A percentile compares a stretch with the other conserved stretches of the same genome.
Evolutionary conservation across 2,329 filamentous ascomycete species (phyloP).

Genomic region (Ascochyta koolunga): DNA sequence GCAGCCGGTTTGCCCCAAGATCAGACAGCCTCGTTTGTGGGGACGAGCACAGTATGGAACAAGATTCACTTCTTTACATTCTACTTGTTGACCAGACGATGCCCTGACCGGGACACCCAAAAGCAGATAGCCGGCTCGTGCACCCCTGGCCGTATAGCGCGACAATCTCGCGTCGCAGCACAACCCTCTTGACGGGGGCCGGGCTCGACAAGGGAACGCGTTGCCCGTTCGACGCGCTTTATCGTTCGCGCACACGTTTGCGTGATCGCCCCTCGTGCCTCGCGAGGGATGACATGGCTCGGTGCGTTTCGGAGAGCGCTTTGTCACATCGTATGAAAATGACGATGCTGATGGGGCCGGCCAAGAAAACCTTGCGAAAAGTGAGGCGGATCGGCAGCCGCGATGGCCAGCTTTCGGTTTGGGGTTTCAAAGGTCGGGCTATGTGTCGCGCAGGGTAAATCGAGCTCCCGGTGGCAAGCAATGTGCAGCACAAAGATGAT

Average conservation of each 20-base stretch:
- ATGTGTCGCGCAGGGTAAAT: background rate
- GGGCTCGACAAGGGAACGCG: conserved; percentile 10
- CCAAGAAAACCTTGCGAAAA: conserved; percentile 13
- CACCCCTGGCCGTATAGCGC: conserved; percentile 1
- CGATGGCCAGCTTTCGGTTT: background rate
- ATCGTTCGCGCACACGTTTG: conserved; percentile 6
- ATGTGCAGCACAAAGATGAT: background rate
- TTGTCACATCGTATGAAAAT: conserved; percentile 10
- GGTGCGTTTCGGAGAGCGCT: conserved; percentile 7
- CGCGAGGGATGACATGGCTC: background rate
- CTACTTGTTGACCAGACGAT: conserved; percentile 1
- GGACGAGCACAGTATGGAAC: background rate
- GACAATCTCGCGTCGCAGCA: conserved; percentile 15
- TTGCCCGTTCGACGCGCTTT: conserved; percentile 17
- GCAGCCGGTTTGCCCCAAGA: no score
- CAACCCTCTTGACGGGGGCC: conserved; percentile 1
- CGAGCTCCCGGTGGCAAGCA: no score
- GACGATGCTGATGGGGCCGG: conserved; percentile 16
- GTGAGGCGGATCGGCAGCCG: conserved; percentile 16
- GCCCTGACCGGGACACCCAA: background rate
- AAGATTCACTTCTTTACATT: background rate
- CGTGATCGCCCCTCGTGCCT: background rate
- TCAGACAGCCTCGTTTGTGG: background rate
- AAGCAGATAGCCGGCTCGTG: background rate
- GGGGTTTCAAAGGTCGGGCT: background rate